Base-by-base conservation (phyloP, 2,329 filamentous ascomycete genomes). In the Neofusicoccum ribis region DNA sequence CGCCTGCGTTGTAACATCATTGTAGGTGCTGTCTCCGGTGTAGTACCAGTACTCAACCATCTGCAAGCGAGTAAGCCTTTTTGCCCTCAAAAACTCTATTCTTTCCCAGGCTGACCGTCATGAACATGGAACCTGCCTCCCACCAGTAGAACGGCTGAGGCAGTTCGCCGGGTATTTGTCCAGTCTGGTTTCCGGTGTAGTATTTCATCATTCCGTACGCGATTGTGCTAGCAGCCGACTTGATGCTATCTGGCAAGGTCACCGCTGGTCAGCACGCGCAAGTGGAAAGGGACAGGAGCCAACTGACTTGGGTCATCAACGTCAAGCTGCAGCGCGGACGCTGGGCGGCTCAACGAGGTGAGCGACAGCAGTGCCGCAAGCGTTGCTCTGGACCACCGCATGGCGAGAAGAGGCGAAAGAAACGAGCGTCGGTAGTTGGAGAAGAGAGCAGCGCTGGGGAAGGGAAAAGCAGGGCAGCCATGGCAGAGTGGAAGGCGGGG, bases 41-140 rank as follows among this genome's bases (percentile, higher is more conserved):
- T 92, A 91, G 73, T 89, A 91, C 91, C 91, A 96, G 76, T 95
- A 95, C 72, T 95, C 91, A 62, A 96, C 83, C 68, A 95, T 80
- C 2, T 89, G 31, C 23, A 27, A 6, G n/a, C n/a, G 34, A 50
- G 44, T 50, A 3, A 52, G 46, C 15, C 14, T n/a, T 47, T 3
- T 31, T 51, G n/a, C 9, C 3, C 14, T 46, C 17, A 31, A n/a
- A 6, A 23, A 9, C 36, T 15, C 23, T 3, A 12, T 15, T 11
- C 15, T 5, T 20, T 17, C 5, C 5, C 6, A 17, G 20, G 27
- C 54, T 23, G 41, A 64, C 50, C 14, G 64, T 65, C 56, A 65
- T 61, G 47, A 56, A 86, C 81, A 93, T 87, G 65, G 90, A 90
- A 61, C 91, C 91, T 11, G 83, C 89, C 78, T 91, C 89, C 91